Evolutionary conservation across 768 basidiomycete species (phyloP).

Genomic region (Hericium erinaceus): DNA sequence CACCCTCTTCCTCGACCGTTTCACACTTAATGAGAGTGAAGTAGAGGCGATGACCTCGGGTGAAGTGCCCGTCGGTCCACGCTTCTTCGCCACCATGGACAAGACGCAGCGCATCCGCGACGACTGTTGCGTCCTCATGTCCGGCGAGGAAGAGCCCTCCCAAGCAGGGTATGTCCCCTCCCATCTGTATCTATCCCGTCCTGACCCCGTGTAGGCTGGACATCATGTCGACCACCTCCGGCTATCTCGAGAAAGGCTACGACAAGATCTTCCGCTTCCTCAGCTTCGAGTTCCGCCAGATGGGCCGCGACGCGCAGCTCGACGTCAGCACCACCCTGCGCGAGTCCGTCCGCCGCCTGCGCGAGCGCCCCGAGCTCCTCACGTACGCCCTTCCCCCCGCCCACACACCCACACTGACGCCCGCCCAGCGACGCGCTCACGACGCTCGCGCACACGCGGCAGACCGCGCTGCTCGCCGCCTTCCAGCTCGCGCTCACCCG

Average conservation of each 20-base stretch:
- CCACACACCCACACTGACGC: conserved; percentile 16
- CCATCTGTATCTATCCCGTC: not conserved
- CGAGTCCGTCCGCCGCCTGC: conserved; percentile 67
- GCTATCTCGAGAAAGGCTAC: conserved; percentile 81
- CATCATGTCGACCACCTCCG: conserved; percentile 76
- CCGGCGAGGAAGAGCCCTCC: conserved; percentile 73
- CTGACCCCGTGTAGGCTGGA: conserved; percentile 50
- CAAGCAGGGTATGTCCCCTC: conserved; percentile 51
- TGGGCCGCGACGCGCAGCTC: conserved; percentile 63
- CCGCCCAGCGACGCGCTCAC: conserved; percentile 61
- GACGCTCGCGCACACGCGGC: conserved; percentile 73
- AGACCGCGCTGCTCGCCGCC: conserved; percentile 64
- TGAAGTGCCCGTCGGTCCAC: conserved; percentile 62
- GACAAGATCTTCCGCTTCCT: conserved; percentile 85
- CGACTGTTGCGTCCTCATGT: conserved; percentile 82
- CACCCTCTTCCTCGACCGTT: conserved; percentile 69
- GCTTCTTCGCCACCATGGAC: conserved; percentile 82
- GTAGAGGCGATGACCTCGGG: conserved; percentile 66
- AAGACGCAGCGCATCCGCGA: conserved; percentile 73
- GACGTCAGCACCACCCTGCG: conserved; percentile 59
- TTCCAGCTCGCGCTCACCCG: conserved; percentile 86
- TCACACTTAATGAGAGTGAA: conserved; percentile 74
- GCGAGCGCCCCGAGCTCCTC: conserved; percentile 69
- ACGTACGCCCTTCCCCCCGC: conserved; percentile 35
- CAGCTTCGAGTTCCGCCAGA: conserved; percentile 74